These are phyloP conservation scores for Pterocarpus macrocarpus DNA, from an alignment of 306 rosid species.

Conservation along the genomic window DNA sequence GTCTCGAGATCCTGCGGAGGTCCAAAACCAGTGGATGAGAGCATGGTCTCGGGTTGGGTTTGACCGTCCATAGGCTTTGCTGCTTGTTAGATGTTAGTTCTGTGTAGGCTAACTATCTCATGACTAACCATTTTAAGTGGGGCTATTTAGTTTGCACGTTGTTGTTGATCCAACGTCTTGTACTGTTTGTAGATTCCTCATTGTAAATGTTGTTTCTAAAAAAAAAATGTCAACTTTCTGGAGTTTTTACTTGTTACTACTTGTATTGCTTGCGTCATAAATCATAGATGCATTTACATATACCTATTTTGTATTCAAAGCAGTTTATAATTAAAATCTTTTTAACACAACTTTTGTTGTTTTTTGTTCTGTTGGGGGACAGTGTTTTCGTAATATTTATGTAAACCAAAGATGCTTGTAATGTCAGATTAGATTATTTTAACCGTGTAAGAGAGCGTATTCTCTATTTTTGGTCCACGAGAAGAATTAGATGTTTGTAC, in stretches of 20 bases:
- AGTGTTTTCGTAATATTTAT: too few relatives aligned
- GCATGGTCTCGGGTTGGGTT: slow-evolving; percentile 92
- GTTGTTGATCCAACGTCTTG: background rate
- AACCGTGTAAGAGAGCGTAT: too few relatives aligned
- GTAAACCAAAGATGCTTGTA: background rate
- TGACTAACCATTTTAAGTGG: slow-evolving; percentile 4
- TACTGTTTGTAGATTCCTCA: background rate
- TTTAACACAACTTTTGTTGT: background rate
- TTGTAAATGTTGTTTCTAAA: slow-evolving; percentile 17
- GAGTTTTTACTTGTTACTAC: background rate
- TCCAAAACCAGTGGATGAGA: slow-evolving; percentile 91
- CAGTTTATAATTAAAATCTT: background rate
- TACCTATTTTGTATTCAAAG: background rate
- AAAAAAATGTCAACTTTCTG: background rate
- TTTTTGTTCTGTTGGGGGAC: too few relatives aligned
- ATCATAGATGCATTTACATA: background rate
- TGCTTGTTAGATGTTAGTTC: background rate
- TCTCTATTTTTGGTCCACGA: too few relatives aligned
- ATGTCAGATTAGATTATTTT: too few relatives aligned
- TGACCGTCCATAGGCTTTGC: slow-evolving; percentile 51
- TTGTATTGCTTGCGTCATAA: background rate
- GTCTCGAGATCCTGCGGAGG: slow-evolving; percentile 99
- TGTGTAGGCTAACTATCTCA: slow-evolving; percentile 24
- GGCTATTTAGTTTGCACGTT: background rate
- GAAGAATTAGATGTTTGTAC: too few relatives aligned